These are phyloP conservation scores for Dioscorea cayenensis DNA, from an alignment of 116 monocot genomes.

Conservation along the genomic window DNA sequence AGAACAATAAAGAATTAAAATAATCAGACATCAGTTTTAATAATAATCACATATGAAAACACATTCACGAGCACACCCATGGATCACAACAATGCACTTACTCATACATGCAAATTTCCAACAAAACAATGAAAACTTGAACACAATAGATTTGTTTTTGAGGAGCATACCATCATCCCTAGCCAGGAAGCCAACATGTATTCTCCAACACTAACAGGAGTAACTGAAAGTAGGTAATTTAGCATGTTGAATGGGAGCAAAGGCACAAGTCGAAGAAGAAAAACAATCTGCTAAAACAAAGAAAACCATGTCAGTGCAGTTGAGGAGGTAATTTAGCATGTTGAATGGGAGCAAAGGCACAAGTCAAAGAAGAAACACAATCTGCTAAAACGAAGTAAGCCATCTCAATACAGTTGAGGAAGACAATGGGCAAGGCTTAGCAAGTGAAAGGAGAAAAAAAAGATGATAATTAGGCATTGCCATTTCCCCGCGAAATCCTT, in stretches of 20 bases:
- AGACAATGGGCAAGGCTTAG: neutral
- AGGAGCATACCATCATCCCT: slow-evolving; percentile 91
- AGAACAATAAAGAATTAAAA: neutral
- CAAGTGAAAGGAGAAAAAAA: neutral
- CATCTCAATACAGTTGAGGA: neutral
- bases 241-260: slow-evolving; percentile 99
- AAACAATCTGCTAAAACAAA: slow-evolving; percentile 62
- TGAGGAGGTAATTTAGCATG: slow-evolving; percentile 99
- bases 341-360: slow-evolving; percentile 97
- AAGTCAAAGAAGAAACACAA: slow-evolving; percentile 85
- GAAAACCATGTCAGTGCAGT: neutral
- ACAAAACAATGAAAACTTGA: neutral
- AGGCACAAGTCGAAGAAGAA: slow-evolving; percentile 89
- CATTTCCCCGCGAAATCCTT: no score
- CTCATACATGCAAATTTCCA: neutral
- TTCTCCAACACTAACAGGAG: slow-evolving; percentile 80
- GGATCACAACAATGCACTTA: neutral
- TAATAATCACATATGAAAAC: neutral
- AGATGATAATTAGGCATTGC: no score
- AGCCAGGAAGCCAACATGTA: slow-evolving; percentile 96
- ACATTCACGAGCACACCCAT: neutral
- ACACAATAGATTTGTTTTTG: neutral
- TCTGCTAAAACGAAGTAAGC: slow-evolving; percentile 35
- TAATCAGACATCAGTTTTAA: neutral
- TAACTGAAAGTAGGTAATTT: slow-evolving; percentile 96